phyloP scores from a whole-genome alignment of 176 grass and related monocot species.

The Eleusine coracana region DNA sequence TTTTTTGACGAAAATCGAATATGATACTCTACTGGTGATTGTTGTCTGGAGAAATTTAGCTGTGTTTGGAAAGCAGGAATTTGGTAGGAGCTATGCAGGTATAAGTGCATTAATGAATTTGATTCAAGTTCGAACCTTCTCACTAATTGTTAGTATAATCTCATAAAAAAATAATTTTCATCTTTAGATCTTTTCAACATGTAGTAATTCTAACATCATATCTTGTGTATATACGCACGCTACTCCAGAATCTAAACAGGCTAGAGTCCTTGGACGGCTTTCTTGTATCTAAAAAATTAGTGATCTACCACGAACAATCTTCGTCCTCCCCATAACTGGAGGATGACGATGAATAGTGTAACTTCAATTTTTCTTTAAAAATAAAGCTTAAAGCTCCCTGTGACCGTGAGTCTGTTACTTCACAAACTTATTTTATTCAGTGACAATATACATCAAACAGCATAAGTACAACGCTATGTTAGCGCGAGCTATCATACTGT shows the following conservation, averaged over 20 bases:
- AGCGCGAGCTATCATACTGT: not conserved
- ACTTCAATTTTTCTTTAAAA: not conserved
- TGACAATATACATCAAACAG: not conserved
- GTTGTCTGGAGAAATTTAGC: too few species aligned
- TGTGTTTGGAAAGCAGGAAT: too few species aligned
- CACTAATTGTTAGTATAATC: too few species aligned
- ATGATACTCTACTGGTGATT: not conserved
- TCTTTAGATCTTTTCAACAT: too few species aligned
- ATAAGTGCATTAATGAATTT: too few species aligned
- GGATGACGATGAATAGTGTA: not conserved
- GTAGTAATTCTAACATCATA: not conserved
- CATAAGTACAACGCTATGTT: not conserved
- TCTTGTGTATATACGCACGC: not conserved
- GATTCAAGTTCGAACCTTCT: too few species aligned
- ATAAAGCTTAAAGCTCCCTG: not conserved
- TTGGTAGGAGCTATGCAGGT: too few species aligned
- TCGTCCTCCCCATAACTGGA: not conserved
- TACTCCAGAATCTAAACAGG: not conserved
- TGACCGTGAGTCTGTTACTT: not conserved
- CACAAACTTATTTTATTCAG: not conserved
- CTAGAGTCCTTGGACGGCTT: not conserved
- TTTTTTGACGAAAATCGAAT: too few species aligned
- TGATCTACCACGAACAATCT: not conserved
- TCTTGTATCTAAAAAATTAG: not conserved
- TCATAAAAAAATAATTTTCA: too few species aligned